phyloP scores from a whole-genome alignment of 2,329 filamentous ascomycete species.

The Pseudofabraea citricarpa region DNA sequence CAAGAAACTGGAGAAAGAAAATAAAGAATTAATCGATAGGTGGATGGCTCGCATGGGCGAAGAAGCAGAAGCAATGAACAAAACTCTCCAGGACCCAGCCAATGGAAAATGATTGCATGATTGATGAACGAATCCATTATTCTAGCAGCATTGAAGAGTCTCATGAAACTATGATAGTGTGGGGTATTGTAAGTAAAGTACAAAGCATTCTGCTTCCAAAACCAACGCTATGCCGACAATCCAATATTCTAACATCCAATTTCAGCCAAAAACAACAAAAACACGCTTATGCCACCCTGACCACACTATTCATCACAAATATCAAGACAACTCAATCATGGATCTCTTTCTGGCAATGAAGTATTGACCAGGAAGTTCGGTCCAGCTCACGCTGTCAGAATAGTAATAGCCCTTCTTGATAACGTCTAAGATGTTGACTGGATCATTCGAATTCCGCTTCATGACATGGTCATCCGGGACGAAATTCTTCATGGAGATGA shows the following conservation, averaged over 20 bases:
- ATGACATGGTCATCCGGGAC: conserved; percentile 75
- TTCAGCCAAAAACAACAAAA: background rate
- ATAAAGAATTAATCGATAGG: conserved; percentile 80
- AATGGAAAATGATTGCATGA: no score
- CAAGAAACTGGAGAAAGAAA: conserved; percentile 72
- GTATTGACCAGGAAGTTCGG: conserved; percentile 75
- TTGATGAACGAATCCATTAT: no score
- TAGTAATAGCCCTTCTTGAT: conserved; percentile 65
- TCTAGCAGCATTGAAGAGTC: no score
- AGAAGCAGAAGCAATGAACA: conserved; percentile 86
- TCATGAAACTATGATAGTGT: no score
- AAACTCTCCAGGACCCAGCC: conserved; percentile 31
- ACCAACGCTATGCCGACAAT: background rate
- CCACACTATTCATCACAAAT: no score
- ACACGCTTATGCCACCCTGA: no score
- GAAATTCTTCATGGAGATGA: conserved; percentile 90
- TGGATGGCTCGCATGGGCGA: conserved; percentile 87
- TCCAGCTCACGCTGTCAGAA: conserved; percentile 80
- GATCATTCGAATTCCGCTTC: conserved; percentile 68
- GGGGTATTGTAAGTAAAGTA: no score
- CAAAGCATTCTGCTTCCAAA: background rate
- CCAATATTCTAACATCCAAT: background rate
- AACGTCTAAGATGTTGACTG: conserved; percentile 77
- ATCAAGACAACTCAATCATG: background rate
- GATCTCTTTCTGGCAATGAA: conserved; percentile 72